Evolutionary conservation across 371 early-diverging fungal species (phyloP).

Genomic region (Mucor racemosus): DNA sequence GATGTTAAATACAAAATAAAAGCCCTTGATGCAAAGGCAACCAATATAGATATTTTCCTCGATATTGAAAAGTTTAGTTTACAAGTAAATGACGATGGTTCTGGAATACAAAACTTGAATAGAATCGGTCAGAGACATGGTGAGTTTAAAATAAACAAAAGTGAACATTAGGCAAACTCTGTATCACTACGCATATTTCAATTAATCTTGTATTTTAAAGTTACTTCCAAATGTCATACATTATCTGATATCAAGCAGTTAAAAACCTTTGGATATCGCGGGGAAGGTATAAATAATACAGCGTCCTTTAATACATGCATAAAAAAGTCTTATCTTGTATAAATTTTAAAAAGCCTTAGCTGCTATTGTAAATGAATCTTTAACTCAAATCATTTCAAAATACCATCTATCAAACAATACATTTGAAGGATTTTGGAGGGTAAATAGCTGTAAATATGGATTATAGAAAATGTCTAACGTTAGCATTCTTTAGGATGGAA

Average conservation of each 20-base stretch:
- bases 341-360: slow-evolving; percentile 52
- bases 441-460: slow-evolving; percentile 16
- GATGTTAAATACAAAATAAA: neutral
- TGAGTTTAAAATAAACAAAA: slow-evolving; percentile 33
- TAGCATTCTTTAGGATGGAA: slow-evolving; percentile 47
- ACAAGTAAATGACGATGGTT: slow-evolving; percentile 69
- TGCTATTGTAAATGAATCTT: slow-evolving; percentile 58
- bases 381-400: slow-evolving; percentile 64
- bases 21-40: slow-evolving; percentile 69
- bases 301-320: neutral
- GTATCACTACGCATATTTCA: neutral
- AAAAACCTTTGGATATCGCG: slow-evolving; percentile 71
- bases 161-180: too few species aligned
- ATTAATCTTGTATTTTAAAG: slow-evolving; percentile 27
- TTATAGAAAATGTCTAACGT: neutral
- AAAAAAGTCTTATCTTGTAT: neutral
- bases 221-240: slow-evolving; percentile 60
- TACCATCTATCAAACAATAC: slow-evolving; percentile 37
- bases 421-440: slow-evolving; percentile 61
- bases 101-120: slow-evolving; percentile 58
- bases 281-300: slow-evolving; percentile 58
- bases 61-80: slow-evolving; percentile 54
- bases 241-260: slow-evolving; percentile 46
- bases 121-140: slow-evolving; percentile 62
- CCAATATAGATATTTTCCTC: slow-evolving; percentile 50